A percentile compares a stretch with the other conserved stretches of the same genome.
Conservation (phyloP, 148 eudicot genomes). For the Fallopia convolvulus region DNA sequence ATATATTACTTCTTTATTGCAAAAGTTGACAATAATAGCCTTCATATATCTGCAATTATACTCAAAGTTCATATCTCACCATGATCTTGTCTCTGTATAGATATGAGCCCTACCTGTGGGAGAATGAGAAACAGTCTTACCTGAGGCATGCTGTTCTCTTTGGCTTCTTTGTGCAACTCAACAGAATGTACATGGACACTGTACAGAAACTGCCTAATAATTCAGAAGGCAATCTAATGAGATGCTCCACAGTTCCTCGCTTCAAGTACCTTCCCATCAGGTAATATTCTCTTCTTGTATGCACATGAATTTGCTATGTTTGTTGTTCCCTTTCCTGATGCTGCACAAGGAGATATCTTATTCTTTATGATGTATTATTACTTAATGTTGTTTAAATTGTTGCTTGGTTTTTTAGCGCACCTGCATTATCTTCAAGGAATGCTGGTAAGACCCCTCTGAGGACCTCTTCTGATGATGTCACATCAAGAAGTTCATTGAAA, state of each 20-base stretch:
- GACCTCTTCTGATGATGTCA: conserved; percentile 46
- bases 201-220: conserved; percentile 68
- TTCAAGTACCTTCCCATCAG: conserved; percentile 98
- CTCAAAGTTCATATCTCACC: background rate
- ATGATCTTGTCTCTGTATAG: conserved; percentile 23
- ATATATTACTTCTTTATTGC: background rate
- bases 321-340: background rate
- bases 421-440: conserved; percentile 77
- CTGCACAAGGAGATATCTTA: background rate
- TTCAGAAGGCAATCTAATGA: conserved; percentile 87
- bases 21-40: background rate
- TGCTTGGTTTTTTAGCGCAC: conserved; percentile 51
- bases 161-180: conserved; percentile 97
- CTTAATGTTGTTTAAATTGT: background rate
- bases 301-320: background rate
- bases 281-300: conserved; percentile 24
- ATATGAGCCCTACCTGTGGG: conserved; percentile 94
- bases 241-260: conserved; percentile 87
- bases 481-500: conserved; percentile 67
- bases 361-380: background rate
- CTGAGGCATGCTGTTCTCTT: conserved; percentile 90
- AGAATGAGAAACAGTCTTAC: conserved; percentile 91
- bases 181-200: conserved; percentile 68
- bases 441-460: conserved; percentile 50
- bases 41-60: background rate